Conservation (phyloP, 331 rosid species). For the Erythrophleum ivorense region DNA sequence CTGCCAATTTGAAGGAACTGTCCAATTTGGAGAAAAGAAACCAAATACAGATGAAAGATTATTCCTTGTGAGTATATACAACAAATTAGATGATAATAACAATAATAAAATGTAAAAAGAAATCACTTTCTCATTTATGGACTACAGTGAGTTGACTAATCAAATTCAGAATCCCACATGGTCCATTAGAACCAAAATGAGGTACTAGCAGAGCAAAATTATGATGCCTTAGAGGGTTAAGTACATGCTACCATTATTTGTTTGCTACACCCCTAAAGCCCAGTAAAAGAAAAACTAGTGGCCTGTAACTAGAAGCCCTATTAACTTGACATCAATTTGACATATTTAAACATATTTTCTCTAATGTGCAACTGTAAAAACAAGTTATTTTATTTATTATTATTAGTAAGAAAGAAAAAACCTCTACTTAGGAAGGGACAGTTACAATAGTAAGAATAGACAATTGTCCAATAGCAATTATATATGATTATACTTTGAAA, state of each 20-base stretch:
- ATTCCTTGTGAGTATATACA: slow-evolving; percentile 24
- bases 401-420: background rate
- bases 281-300: background rate
- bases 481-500: background rate
- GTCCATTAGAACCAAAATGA: background rate
- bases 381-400: background rate
- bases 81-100: background rate
- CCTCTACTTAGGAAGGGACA: background rate
- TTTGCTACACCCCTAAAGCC: background rate
- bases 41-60: slow-evolving; percentile 33
- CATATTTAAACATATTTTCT: background rate
- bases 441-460: background rate
- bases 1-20: slow-evolving; percentile 99
- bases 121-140: slow-evolving; percentile 1
- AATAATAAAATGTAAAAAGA: background rate
- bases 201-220: background rate
- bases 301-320: background rate
- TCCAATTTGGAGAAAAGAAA: slow-evolving; percentile 45
- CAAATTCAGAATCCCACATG: background rate
- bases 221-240: background rate
- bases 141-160: background rate
- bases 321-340: background rate
- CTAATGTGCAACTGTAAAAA: background rate
- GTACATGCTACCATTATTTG: background rate
- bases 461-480: background rate